Conservation (phyloP, 805 yeast genomes). For the Suhomyces faveliae region DNA sequence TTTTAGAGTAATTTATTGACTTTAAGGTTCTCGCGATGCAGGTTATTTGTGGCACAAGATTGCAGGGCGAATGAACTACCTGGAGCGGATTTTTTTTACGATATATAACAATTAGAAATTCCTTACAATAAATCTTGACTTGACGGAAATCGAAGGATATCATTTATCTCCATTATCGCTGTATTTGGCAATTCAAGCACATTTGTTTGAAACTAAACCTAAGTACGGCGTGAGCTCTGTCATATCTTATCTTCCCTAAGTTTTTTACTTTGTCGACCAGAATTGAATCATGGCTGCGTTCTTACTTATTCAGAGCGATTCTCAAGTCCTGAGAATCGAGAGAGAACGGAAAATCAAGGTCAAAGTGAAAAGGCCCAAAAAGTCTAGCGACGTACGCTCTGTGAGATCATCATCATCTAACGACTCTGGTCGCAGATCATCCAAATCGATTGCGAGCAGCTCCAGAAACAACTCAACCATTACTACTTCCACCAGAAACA, state of each 20-base stretch:
- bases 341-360: conserved; percentile 6
- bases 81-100: not conserved
- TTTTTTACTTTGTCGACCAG: not conserved
- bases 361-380: not conserved
- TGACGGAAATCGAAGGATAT: not conserved
- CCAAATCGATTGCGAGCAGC: not conserved
- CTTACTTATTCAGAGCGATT: conserved; percentile 7
- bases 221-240: not conserved
- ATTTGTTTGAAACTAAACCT: too few relatives aligned
- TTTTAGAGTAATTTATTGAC: not conserved
- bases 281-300: conserved; percentile 11
- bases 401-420: conserved; percentile 1
- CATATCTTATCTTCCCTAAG: not conserved
- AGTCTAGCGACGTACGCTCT: conserved; percentile 2
- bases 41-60: not conserved
- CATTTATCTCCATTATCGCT: not conserved
- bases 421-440: not conserved
- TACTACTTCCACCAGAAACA: not conserved
- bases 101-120: not conserved
- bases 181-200: not conserved
- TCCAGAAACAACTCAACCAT: not conserved
- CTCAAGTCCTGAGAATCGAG: conserved; percentile 6
- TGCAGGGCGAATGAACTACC: not conserved
- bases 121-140: too few relatives aligned
- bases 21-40: not conserved